These are phyloP conservation scores for Narthecium ossifragum DNA, from an alignment of 106 monocot genomes.

Conservation along the genomic window DNA sequence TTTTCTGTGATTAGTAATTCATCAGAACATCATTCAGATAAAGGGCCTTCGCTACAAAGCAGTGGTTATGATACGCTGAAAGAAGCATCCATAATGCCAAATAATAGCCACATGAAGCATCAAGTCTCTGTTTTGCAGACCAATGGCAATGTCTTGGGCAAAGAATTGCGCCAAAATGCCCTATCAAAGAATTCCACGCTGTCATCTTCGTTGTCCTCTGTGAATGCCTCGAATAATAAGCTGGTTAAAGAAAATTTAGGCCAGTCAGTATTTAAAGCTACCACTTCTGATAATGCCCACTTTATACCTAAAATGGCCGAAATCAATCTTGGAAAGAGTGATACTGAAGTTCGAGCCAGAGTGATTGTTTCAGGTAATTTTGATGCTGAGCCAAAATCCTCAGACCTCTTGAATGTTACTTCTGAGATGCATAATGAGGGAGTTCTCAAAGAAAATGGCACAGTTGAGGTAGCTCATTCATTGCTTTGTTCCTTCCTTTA, in stretches of 20 bases:
- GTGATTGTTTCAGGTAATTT: neutral
- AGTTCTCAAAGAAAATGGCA: neutral
- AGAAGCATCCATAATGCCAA: conserved; percentile 10
- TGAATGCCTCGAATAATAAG: neutral
- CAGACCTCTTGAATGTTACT: neutral
- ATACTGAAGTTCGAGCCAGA: neutral
- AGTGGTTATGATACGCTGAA: neutral
- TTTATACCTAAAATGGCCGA: neutral
- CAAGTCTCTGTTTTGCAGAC: conserved; percentile 5
- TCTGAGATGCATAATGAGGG: neutral
- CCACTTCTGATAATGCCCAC: conserved; percentile 8
- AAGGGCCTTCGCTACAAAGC: conserved; percentile 4
- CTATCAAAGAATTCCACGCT: conserved; percentile 5
- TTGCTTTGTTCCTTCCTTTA: neutral
- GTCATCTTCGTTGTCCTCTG: neutral
- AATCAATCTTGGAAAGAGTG: neutral
- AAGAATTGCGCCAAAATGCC: conserved; percentile 5
- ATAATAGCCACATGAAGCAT: conserved; percentile 3
- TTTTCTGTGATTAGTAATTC: neutral
- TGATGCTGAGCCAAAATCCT: conserved; percentile 4
- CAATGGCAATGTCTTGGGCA: too few relatives aligned
- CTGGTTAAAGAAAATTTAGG: neutral
- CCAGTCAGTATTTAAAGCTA: neutral
- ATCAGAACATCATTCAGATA: neutral
- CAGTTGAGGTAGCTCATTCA: neutral